Conservation (phyloP, 177 flowering plant genomes). For the Tripterygium wilfordii region DNA sequence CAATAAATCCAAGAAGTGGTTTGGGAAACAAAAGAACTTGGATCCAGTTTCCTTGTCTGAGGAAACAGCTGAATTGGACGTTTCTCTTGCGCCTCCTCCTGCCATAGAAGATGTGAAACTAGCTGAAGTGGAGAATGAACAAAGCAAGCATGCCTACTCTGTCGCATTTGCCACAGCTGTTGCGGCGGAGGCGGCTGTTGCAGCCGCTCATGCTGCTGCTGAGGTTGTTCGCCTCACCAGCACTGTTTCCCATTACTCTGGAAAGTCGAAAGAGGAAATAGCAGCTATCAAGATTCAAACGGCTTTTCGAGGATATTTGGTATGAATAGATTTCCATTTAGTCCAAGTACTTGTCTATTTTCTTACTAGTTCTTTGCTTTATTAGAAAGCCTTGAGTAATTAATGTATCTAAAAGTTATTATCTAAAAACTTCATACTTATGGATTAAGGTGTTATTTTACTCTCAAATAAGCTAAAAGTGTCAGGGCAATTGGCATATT, state of each 20-base stretch:
- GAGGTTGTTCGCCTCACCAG: constrained; percentile 84
- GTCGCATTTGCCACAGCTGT: constrained; percentile 68
- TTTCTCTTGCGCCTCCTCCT: constrained; percentile 18
- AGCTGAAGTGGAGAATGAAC: constrained; percentile 56
- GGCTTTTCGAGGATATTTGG: constrained; percentile 84
- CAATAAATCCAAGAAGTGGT: constrained; percentile 55
- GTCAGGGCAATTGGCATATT: too few relatives aligned
- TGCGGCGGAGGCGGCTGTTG: constrained; percentile 86
- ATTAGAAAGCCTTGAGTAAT: too few relatives aligned
- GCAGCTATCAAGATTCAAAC: constrained; percentile 92
- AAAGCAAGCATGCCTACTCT: constrained; percentile 65
- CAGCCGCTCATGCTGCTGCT: constrained; percentile 82
- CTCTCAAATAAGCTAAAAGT: too few relatives aligned
- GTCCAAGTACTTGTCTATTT: too few relatives aligned
- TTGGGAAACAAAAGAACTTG: constrained; percentile 29
- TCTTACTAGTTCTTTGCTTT: too few relatives aligned
- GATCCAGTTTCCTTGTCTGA: constrained; percentile 25
- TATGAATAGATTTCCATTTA: too few relatives aligned
- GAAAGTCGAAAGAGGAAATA: constrained; percentile 73
- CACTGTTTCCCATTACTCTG: constrained; percentile 30
- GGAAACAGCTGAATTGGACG: constrained; percentile 23
- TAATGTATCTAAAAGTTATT: too few relatives aligned
- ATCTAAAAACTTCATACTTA: too few relatives aligned
- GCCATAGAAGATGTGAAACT: constrained; percentile 40
- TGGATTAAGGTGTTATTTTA: too few relatives aligned